Percentiles rank a stretch among this genome's conserved stretches.
phyloP scores from a whole-genome alignment of 225 moss, liverwort and hornwort genomes.

The Polytrichum commune region DNA sequence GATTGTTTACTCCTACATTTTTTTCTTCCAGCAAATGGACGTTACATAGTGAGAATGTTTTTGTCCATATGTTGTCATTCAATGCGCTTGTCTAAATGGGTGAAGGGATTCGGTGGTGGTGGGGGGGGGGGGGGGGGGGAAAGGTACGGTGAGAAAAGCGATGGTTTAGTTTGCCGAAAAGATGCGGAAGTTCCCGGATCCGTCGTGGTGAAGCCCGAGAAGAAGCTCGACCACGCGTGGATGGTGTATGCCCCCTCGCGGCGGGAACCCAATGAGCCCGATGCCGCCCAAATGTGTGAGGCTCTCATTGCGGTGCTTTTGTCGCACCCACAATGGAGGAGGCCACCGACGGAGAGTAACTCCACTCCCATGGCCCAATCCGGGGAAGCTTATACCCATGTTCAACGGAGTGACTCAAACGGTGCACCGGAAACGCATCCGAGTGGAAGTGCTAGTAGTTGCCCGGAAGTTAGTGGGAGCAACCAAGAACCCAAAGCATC shows the following conservation, averaged over 20 bases:
- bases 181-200: slow-evolving; percentile 97
- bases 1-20: too few relatives aligned
- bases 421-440: background rate
- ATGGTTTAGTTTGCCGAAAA: slow-evolving; percentile 86
- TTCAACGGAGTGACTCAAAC: background rate
- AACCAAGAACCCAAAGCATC: too few relatives aligned
- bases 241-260: slow-evolving; percentile 93
- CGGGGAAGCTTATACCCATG: background rate
- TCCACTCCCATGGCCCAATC: background rate
- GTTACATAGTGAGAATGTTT: too few relatives aligned
- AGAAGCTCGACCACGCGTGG: slow-evolving; percentile 96
- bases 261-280: slow-evolving; percentile 70
- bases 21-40: too few relatives aligned
- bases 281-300: slow-evolving; percentile 94
- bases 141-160: slow-evolving; percentile 82
- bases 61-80: too few relatives aligned
- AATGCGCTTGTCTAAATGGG: too few relatives aligned
- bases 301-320: slow-evolving; percentile 84
- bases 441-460: too few relatives aligned
- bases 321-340: slow-evolving; percentile 42
- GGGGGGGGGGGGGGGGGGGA: too few relatives aligned
- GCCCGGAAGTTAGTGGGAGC: too few relatives aligned
- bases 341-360: background rate
- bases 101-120: too few relatives aligned
- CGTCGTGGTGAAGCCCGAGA: slow-evolving; percentile 78